These are phyloP conservation scores for Pulveroboletus sp. DNA, from an alignment of 768 basidiomycete genomes.

Conservation along the genomic window DNA sequence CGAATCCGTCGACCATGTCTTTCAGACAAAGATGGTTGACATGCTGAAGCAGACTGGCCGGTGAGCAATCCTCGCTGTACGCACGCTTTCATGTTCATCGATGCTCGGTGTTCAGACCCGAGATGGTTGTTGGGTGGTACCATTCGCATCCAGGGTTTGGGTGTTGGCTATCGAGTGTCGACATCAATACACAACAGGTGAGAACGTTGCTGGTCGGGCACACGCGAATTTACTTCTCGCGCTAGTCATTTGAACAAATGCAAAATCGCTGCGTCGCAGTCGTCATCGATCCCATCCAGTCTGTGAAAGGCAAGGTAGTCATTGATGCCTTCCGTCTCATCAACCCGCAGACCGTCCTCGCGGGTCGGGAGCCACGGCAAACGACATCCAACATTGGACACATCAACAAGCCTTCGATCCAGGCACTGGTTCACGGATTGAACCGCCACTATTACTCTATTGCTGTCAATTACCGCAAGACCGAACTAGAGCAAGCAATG, in stretches of 20 bases:
- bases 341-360: slow-evolving; percentile 82
- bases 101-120: slow-evolving; percentile 53
- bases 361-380: slow-evolving; percentile 92
- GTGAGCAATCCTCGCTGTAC: slow-evolving; percentile 40
- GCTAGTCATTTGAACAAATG: slow-evolving; percentile 92
- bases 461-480: slow-evolving; percentile 97
- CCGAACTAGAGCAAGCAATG: slow-evolving; percentile 97
- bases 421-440: slow-evolving; percentile 94
- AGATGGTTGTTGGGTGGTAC: slow-evolving; percentile 99
- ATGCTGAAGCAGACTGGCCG: slow-evolving; percentile 99
- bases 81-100: not conserved
- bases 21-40: slow-evolving; percentile 96
- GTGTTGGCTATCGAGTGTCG: slow-evolving; percentile 98
- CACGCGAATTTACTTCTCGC: slow-evolving; percentile 12
- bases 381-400: slow-evolving; percentile 98
- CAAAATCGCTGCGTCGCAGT: slow-evolving; percentile 93
- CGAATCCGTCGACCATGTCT: slow-evolving; percentile 97
- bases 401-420: slow-evolving; percentile 98
- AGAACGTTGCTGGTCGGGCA: not conserved
- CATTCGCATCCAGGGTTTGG: slow-evolving; percentile 99
- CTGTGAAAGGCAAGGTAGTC: slow-evolving; percentile 97
- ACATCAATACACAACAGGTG: slow-evolving; percentile 98
- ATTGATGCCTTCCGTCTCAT: slow-evolving; percentile 99
- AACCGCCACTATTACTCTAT: slow-evolving; percentile 99
- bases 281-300: slow-evolving; percentile 97